Percentiles rank a stretch among this genome's conserved stretches.
These are phyloP conservation scores for Myochromella boudieri DNA, from an alignment of 768 basidiomycete genomes.

Conservation along the genomic window DNA sequence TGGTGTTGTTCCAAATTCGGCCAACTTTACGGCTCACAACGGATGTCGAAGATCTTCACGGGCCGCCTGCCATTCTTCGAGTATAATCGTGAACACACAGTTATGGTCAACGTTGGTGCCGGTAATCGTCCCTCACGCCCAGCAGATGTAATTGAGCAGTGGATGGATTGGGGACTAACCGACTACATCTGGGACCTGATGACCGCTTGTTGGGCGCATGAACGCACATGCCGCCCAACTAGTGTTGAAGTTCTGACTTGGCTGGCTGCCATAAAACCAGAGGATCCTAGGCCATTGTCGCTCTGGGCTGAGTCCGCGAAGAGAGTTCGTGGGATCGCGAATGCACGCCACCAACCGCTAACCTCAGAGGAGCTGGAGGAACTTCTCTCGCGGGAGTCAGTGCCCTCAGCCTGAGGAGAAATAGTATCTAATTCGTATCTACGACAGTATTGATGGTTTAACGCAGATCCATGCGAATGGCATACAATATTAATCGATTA, in stretches of 20 bases:
- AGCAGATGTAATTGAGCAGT: not conserved
- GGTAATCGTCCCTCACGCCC: not conserved
- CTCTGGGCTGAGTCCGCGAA: not conserved
- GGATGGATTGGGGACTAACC: not conserved
- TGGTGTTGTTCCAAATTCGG: not conserved
- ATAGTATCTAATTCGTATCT: no score
- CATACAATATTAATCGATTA: no score
- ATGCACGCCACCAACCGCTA: not conserved
- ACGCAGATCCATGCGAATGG: no score
- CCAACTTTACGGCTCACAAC: not conserved
- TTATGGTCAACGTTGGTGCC: not conserved
- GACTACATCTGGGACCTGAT: not conserved
- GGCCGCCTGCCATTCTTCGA: not conserved
- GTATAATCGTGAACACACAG: not conserved
- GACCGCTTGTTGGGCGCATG: not conserved
- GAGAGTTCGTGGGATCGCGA: not conserved
- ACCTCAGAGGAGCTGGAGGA: not conserved
- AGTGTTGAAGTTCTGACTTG: not conserved
- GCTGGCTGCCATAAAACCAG: not conserved
- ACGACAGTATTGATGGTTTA: no score
- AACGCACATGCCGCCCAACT: not conserved
- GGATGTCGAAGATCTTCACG: not conserved
- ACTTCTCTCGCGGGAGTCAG: not conserved
- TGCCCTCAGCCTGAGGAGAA: no score
- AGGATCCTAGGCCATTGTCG: not conserved